Percentiles rank a stretch among this genome's conserved stretches.
Conservation (phyloP, 148 eudicot genomes). For the Rheum nobile region DNA sequence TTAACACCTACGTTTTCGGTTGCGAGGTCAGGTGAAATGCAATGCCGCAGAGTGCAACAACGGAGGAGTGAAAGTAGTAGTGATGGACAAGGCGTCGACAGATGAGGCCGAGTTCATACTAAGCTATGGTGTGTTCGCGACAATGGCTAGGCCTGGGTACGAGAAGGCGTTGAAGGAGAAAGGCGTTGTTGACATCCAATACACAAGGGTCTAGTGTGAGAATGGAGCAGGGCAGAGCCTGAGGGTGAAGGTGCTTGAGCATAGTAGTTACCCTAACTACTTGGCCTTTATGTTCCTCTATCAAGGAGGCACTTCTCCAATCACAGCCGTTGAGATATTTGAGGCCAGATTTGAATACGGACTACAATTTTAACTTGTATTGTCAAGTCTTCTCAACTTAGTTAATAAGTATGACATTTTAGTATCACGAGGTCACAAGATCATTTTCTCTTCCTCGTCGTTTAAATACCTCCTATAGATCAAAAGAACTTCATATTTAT, state of each 20-base stretch:
- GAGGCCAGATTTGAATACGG: background rate
- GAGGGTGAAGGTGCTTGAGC: constrained; percentile 1
- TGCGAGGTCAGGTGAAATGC: background rate
- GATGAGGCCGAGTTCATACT: background rate
- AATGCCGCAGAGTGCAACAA: background rate
- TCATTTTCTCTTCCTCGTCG: no score
- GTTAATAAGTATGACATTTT: no score
- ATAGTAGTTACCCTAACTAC: constrained; percentile 1
- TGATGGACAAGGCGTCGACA: background rate
- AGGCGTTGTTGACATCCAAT: background rate
- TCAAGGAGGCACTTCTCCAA: background rate
- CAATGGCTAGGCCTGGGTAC: background rate
- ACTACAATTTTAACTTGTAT: no score
- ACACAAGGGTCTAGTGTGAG: background rate
- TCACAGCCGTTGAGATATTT: constrained; percentile 4
- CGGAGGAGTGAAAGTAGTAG: background rate
- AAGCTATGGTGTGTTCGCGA: background rate
- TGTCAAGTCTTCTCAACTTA: no score
- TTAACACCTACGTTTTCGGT: no score
- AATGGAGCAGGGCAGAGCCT: background rate
- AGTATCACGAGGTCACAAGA: no score
- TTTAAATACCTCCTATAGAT: no score
- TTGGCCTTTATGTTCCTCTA: background rate
- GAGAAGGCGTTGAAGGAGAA: background rate
- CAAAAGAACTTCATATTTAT: no score